Conservation (phyloP, 192 early-diverging fungal genomes). For the Coemansia aciculifera region DNA sequence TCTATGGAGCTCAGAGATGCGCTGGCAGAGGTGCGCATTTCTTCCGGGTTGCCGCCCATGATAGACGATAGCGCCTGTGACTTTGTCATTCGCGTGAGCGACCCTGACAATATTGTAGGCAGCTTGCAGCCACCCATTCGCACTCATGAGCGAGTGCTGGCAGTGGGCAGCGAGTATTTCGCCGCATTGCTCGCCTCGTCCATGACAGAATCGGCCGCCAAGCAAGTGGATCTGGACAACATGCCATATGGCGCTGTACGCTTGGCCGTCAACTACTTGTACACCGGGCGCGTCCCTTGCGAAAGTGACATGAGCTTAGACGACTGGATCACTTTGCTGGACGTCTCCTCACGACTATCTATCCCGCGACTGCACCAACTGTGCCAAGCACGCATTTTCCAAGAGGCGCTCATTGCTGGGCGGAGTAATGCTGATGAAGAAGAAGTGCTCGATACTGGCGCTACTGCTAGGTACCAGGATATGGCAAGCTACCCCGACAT, state of each 20-base stretch:
- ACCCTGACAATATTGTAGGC: slow-evolving; percentile 45
- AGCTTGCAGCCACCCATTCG: slow-evolving; percentile 45
- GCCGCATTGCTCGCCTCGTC: slow-evolving; percentile 38
- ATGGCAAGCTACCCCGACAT: slow-evolving; percentile 19
- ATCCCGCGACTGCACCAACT: slow-evolving; percentile 38
- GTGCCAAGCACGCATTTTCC: slow-evolving; percentile 37
- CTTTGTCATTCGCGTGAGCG: slow-evolving; percentile 36
- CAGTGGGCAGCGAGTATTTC: slow-evolving; percentile 51
- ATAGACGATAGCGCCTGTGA: slow-evolving; percentile 34
- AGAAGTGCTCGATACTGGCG: not conserved
- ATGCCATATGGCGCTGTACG: slow-evolving; percentile 50
- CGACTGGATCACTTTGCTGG: slow-evolving; percentile 41
- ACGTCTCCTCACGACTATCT: slow-evolving; percentile 36
- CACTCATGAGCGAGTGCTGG: slow-evolving; percentile 39
- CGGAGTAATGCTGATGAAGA: not conserved
- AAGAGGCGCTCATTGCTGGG: not conserved
- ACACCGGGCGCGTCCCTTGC: slow-evolving; percentile 22
- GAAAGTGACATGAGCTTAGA: slow-evolving; percentile 14
- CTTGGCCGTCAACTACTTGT: slow-evolving; percentile 42
- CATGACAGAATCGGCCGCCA: slow-evolving; percentile 39
- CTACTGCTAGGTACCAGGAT: slow-evolving; percentile 2
- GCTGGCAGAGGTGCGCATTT: not conserved
- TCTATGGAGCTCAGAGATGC: slow-evolving; percentile 11
- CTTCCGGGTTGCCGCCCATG: not conserved
- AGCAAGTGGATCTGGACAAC: slow-evolving; percentile 33